A percentile compares a stretch with the other conserved stretches of the same genome.
Conservation (phyloP, 169 alveolate species). For the Plasmodium gonderi region DNA sequence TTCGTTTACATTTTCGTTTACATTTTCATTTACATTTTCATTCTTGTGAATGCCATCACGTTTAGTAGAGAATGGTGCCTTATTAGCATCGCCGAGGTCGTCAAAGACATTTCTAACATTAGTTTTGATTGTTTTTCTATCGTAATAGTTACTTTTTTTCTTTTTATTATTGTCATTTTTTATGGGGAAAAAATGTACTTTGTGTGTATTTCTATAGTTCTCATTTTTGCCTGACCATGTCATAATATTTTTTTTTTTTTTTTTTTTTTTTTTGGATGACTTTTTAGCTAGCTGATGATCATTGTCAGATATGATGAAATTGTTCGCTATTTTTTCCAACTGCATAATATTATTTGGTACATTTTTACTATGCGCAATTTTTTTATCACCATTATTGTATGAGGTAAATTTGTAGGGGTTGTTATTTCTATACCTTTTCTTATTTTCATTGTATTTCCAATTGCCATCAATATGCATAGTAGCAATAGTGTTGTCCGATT, state of each 20-base stretch:
- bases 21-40: too few relatives aligned
- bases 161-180: constrained; percentile 10
- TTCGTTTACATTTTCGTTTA: too few relatives aligned
- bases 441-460: constrained; percentile 37
- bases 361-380: constrained; percentile 2
- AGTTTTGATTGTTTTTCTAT: constrained; percentile 1
- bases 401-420: neutral
- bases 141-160: constrained; percentile 18
- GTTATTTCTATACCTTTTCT: neutral
- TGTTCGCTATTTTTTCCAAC: constrained; percentile 8
- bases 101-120: neutral
- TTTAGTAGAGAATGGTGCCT: too few relatives aligned
- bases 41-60: too few relatives aligned
- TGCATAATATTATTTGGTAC: neutral
- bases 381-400: neutral
- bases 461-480: constrained; percentile 72
- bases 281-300: constrained; percentile 43
- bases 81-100: neutral
- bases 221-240: constrained; percentile 59
- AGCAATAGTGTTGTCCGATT: constrained; percentile 63
- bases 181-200: constrained; percentile 11
- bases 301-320: neutral
- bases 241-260: constrained; percentile 31
- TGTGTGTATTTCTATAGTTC: constrained; percentile 25
- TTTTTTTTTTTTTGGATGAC: constrained; percentile 7